Evolutionary conservation across 306 rosid species (phyloP).

Genomic region (Quercus variabilis): DNA sequence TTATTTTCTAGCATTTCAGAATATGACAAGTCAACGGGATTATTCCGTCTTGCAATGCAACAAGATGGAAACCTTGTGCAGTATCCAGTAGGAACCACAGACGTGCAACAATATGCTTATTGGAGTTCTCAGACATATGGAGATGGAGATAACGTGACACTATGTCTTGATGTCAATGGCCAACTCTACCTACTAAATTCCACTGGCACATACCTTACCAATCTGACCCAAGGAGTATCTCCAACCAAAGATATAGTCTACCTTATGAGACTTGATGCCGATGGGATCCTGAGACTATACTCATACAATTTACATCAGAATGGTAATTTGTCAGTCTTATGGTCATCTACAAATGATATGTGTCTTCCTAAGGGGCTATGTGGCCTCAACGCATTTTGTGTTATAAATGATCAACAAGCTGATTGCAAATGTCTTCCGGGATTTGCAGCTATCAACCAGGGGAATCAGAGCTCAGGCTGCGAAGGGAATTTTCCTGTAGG

Average conservation of each 20-base stretch:
- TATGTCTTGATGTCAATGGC: conserved; percentile 1
- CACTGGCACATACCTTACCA: not conserved
- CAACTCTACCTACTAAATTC: not conserved
- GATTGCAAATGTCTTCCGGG: not conserved
- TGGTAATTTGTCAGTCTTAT: too few species aligned
- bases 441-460: not conserved
- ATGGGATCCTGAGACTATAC: too few species aligned
- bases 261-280: too few species aligned
- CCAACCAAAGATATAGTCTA: not conserved
- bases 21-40: conserved; percentile 19
- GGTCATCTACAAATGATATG: too few species aligned
- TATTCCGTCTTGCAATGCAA: conserved; percentile 21
- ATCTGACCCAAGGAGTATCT: conserved; percentile 1
- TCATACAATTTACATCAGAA: too few species aligned
- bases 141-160: not conserved
- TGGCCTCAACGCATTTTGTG: too few species aligned
- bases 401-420: too few species aligned
- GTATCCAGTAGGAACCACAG: conserved; percentile 14
- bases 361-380: too few species aligned
- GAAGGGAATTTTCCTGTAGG: not conserved
- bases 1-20: conserved; percentile 10
- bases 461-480: not conserved
- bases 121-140: not conserved
- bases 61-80: conserved; percentile 23
- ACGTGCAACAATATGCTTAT: not conserved